phyloP scores from a whole-genome alignment of 83 land plant species.

The Isoetes engelmannii region DNA sequence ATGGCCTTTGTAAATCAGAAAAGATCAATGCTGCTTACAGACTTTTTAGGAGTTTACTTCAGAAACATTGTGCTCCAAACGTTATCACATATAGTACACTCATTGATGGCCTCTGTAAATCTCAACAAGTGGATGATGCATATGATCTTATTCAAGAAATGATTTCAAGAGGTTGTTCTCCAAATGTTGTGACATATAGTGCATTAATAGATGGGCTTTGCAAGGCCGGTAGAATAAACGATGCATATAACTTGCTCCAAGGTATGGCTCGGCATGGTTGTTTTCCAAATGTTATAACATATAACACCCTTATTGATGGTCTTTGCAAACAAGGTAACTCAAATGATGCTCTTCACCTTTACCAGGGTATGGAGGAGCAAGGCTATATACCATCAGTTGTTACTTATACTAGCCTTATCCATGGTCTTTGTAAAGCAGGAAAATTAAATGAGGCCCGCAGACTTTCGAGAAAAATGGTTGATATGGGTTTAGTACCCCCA shows the following conservation, averaged over 20 bases:
- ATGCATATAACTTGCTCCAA: neutral
- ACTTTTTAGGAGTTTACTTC: conserved; percentile 4
- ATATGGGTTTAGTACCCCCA: neutral
- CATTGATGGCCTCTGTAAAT: conserved; percentile 2
- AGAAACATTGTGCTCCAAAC: conserved; percentile 1
- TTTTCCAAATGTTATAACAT: neutral
- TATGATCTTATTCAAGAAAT: neutral
- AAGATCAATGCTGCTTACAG: neutral
- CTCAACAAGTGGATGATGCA: neutral
- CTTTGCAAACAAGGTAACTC: conserved; percentile 2
- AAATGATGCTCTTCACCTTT: neutral
- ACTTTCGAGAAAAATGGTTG: neutral
- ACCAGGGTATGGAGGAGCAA: neutral
- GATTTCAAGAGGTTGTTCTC: neutral
- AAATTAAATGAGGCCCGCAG: neutral
- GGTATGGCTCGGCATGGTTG: neutral
- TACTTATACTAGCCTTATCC: neutral
- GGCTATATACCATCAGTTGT: neutral
- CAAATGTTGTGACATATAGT: neutral
- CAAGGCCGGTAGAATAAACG: neutral
- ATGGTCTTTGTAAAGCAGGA: neutral
- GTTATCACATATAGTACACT: conserved; percentile 7
- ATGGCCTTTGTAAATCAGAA: neutral
- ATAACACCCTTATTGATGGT: conserved; percentile 1
- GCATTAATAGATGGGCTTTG: neutral